Base-by-base conservation (phyloP, 2,329 filamentous ascomycete genomes). In the Trichophyton benhamiae region DNA sequence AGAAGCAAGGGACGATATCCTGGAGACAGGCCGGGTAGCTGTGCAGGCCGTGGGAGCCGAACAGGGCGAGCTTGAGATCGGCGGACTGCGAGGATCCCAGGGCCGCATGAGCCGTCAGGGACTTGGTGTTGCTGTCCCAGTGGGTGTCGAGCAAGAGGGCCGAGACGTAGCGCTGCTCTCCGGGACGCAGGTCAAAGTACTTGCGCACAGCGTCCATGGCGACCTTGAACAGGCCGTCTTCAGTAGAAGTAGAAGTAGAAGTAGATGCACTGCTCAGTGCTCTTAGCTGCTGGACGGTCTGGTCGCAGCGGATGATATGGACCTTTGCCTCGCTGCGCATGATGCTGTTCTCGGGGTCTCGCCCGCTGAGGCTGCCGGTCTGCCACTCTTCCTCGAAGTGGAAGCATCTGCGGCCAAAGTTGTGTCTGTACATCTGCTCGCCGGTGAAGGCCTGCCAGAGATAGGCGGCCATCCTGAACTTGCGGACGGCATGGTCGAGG, bases 371-470 rank as follows among this genome's bases (percentile, higher is more conserved):
- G 1, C 89, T 88, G 6, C 91, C 91, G 2, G 85, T 84, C 63
- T 88, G 88, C 94, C 94, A 97, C 71, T 96, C 89, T 73, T 99
- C 94, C 68, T 97, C 94, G 65, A 95, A 91, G 49, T 91, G 83
- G 73, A 96, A 97, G 60, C 84, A 86, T 62, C 92, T 85, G 62
- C 92, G 83, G 8, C 91, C 91, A 66, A 97, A 84, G 63, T 87
- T 88, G 71, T 96, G 88, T 65, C 90, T 86, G 72, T 84, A 87
- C 92, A 97, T 97, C 72, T 97, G 91, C 72, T 99, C 94, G 5
- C 89, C 90, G 0, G 92, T 97, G 69, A 95, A 97, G 6, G 91
- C 90, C 72, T 99, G 94, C 91, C 94, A 97, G 13, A 97, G 79
- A 71, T 97, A 96, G 25, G 90, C 92, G 17, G 91, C 87, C 88